These are phyloP conservation scores for Solanum arcanum DNA, from an alignment of 257 asterid genomes.

Conservation along the genomic window DNA sequence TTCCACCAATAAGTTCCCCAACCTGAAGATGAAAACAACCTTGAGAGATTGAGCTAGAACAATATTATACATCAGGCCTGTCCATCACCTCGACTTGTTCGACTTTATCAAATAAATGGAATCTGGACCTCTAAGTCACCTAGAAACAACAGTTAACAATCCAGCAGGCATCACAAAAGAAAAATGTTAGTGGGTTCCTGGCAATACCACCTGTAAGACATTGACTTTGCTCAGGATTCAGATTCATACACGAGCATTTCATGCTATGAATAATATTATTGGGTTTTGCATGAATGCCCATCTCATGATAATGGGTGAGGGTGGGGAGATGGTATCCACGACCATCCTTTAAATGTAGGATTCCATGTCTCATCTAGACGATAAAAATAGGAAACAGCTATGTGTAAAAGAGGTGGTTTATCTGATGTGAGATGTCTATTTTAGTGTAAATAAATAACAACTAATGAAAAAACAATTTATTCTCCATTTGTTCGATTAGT, in stretches of 20 bases:
- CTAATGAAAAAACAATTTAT: background rate
- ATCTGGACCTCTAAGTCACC: background rate
- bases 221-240: background rate
- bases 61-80: background rate
- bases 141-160: background rate
- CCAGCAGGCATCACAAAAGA: background rate
- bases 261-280: background rate
- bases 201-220: background rate
- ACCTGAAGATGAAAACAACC: conserved; percentile 33
- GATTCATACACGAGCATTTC: background rate
- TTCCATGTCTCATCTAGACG: background rate
- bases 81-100: background rate
- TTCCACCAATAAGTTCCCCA: conserved; percentile 98
- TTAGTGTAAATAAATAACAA: background rate
- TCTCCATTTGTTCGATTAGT: background rate
- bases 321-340: background rate
- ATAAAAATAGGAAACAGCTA: background rate
- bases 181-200: background rate
- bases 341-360: background rate
- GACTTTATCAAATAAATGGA: background rate
- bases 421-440: background rate
- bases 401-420: background rate
- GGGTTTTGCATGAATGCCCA: background rate
- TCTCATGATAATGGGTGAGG: background rate
- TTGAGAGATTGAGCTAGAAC: background rate